Evolutionary conservation across 2,329 filamentous ascomycete species (phyloP).

Genomic region (Fusarium devonianum): DNA sequence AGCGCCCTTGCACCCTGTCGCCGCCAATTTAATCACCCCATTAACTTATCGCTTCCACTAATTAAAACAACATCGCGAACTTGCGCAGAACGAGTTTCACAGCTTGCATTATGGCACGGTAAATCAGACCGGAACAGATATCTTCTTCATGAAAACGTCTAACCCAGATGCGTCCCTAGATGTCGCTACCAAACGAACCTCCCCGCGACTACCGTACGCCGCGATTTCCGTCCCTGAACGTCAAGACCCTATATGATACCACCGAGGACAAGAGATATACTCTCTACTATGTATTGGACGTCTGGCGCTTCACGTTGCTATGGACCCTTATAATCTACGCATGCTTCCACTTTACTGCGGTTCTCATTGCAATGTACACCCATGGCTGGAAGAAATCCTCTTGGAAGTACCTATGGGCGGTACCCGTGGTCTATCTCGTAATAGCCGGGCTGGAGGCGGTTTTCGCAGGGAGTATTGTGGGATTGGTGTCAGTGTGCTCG

Average conservation of each 20-base stretch:
- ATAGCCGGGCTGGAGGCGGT: constrained; percentile 79
- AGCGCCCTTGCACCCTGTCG: constrained; percentile 23
- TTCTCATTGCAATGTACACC: constrained; percentile 74
- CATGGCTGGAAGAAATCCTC: constrained; percentile 67
- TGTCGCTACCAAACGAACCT: constrained; percentile 43
- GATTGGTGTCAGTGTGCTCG: constrained; percentile 70
- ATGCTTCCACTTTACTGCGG: constrained; percentile 75
- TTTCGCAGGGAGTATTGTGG: constrained; percentile 81
- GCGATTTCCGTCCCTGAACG: constrained; percentile 82
- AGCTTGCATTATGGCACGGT: constrained; percentile 38
- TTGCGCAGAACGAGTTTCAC: constrained; percentile 12
- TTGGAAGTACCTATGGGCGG: constrained; percentile 72
- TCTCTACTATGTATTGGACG: constrained; percentile 77
- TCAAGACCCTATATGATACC: constrained; percentile 62
- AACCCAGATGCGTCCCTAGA: constrained; percentile 25
- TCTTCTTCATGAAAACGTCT: constrained; percentile 1
- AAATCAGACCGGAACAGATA: not conserved
- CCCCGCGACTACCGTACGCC: constrained; percentile 69
- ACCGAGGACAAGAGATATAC: constrained; percentile 56
- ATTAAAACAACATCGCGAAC: constrained; percentile 20
- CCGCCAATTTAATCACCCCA: constrained; percentile 29
- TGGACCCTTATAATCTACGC: constrained; percentile 87
- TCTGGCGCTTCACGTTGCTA: constrained; percentile 85
- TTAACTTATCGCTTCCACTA: constrained; percentile 7
- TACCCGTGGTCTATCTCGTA: constrained; percentile 73